Evolutionary conservation across 441 rosid genomes (phyloP), one percentile per base, ranked within the genome.

Genomic region (Breynia disticha): DNA sequence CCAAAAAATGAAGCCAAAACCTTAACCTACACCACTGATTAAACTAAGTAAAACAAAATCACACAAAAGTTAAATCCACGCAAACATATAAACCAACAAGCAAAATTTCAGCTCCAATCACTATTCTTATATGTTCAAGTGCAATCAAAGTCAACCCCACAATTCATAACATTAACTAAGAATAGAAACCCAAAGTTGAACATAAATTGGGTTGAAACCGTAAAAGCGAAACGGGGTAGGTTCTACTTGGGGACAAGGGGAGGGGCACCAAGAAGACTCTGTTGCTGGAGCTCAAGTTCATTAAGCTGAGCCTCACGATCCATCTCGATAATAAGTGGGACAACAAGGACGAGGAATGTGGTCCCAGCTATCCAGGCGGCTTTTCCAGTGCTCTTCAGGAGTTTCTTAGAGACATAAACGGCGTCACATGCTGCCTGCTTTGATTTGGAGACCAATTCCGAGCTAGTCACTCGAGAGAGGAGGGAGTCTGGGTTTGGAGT

Each of bases 321-420:
- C 88, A 80, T 84, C 73, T 76, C 94, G 43, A 84, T 73, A 47
- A 82, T 84, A 55, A 87, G 60, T 4, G 96, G 96, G 8, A 87
- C 94, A 4, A 71, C 82, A 8, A 87, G 77, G 57, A 89, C 72
- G 11, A 82, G 74, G 67, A 82, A 79, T 5, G 95, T 89, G 41
- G 96, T 87, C 1, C 96, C 88, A 4, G 85, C 86, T 56, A 84
- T 84, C 96, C 96, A 84, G 20, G 88, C 90, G 6, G 94, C 96
- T 76, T 84, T 84, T 10, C 96, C 96, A 2, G 96, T 84, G 79
- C 93, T 84, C 58, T 74, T 61, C 11, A 87, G 76, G 54, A 87
- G 73, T 70, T 82, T 82, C 68, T 77, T 82, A 61, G 96, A 54
- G 19, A 82, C 82, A 55, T 51, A 68, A 12, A 63, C 76, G 54